These are phyloP conservation scores for Lactarius sp. DNA, from an alignment of 768 basidiomycete species.

Conservation along the genomic window DNA sequence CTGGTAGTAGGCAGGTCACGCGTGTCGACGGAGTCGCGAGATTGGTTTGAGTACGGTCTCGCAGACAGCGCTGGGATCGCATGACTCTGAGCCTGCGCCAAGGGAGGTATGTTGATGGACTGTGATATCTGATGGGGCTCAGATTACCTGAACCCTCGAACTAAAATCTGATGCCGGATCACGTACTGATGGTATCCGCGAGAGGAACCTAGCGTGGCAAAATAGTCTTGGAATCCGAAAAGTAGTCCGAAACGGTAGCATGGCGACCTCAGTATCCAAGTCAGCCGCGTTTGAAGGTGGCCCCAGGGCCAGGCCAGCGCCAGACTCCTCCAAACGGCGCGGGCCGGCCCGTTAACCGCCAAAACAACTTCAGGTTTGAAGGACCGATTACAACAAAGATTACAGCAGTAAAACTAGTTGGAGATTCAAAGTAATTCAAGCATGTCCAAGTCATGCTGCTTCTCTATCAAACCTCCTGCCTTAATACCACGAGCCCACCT, in stretches of 20 bases:
- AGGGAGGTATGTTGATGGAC: neutral
- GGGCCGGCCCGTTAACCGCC: too few relatives aligned
- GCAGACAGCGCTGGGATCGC: neutral
- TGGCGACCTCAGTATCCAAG: too few relatives aligned
- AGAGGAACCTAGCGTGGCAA: neutral
- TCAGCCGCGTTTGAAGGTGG: too few relatives aligned
- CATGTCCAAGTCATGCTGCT: neutral
- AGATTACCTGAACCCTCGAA: neutral
- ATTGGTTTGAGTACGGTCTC: neutral
- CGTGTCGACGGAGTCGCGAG: neutral
- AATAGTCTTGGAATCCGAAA: neutral
- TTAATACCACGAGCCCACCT: neutral
- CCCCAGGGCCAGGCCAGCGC: too few relatives aligned
- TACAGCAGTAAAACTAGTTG: too few relatives aligned
- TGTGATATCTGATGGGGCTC: neutral
- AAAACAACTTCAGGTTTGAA: too few relatives aligned
- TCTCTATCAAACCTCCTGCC: neutral
- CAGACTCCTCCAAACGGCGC: too few relatives aligned
- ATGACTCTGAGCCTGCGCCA: neutral
- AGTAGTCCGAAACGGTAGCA: neutral
- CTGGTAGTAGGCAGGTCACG: conserved; percentile 35
- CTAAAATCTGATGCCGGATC: neutral
- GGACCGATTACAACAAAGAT: too few relatives aligned
- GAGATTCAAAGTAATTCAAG: neutral
- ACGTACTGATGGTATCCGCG: neutral